Conservation (phyloP, 176 grass and related monocot genomes). For the Oryza brachyantha region DNA sequence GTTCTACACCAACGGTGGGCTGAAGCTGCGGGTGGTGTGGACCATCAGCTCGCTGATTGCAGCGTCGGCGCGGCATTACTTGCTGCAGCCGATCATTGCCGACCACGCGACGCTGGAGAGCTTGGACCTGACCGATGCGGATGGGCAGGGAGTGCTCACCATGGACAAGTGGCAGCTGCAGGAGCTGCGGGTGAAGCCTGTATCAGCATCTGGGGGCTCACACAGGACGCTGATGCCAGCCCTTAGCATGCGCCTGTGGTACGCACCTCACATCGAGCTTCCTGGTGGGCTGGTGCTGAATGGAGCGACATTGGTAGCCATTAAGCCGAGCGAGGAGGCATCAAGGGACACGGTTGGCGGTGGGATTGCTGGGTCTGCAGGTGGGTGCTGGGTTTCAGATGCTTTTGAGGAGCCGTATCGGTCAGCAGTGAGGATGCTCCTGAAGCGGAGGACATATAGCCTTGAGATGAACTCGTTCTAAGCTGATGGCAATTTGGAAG, state of each 20-base stretch:
- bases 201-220: slow-evolving; percentile 54
- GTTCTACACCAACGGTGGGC: slow-evolving; percentile 60
- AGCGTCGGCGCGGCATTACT: slow-evolving; percentile 68
- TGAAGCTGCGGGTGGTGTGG: slow-evolving; percentile 87
- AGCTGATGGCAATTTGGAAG: slow-evolving; percentile 16
- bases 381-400: slow-evolving; percentile 63
- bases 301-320: slow-evolving; percentile 84
- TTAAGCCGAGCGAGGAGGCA: slow-evolving; percentile 64
- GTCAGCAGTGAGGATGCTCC: slow-evolving; percentile 61
- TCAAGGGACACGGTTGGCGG: slow-evolving; percentile 22
- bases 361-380: slow-evolving; percentile 10
- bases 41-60: slow-evolving; percentile 92
- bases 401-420: slow-evolving; percentile 85
- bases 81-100: slow-evolving; percentile 73
- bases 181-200: slow-evolving; percentile 54
- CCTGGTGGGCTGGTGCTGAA: slow-evolving; percentile 64
- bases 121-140: slow-evolving; percentile 71
- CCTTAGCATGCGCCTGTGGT: slow-evolving; percentile 89
- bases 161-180: slow-evolving; percentile 72
- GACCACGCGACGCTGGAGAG: slow-evolving; percentile 66
- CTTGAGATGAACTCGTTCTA: slow-evolving; percentile 99
- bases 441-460: slow-evolving; percentile 66
- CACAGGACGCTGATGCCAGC: slow-evolving; percentile 83
- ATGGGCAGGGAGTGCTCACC: slow-evolving; percentile 79
- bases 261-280: slow-evolving; percentile 60